phyloP scores from a whole-genome alignment of 352 stramenopile species.

The Saprolegnia parasitica region DNA sequence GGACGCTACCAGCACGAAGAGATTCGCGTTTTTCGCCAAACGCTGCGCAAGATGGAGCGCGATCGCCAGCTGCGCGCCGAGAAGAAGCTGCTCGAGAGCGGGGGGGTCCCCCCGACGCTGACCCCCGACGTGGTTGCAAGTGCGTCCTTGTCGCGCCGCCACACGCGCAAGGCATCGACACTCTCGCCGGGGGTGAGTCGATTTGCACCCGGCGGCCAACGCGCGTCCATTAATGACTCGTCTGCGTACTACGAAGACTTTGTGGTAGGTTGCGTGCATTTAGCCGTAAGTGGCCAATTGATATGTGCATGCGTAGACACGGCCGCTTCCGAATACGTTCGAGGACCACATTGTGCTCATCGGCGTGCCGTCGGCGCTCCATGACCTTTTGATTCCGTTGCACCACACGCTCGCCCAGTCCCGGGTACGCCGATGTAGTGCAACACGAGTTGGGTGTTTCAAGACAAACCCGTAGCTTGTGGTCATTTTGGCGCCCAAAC shows the following conservation, averaged over 20 bases:
- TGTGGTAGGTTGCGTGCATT: conserved; percentile 8
- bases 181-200: conserved; percentile 48
- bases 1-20: conserved; percentile 63
- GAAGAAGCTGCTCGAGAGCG: conserved; percentile 3
- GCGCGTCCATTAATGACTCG: conserved; percentile 46
- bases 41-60: conserved; percentile 52
- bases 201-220: conserved; percentile 35
- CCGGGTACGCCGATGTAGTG: neutral
- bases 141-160: neutral
- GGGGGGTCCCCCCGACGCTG: neutral
- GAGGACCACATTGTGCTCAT: conserved; percentile 21
- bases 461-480: conserved; percentile 9
- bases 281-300: neutral
- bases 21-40: conserved; percentile 73
- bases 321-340: neutral
- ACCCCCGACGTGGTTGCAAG: neutral
- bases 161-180: conserved; percentile 47
- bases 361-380: conserved; percentile 17
- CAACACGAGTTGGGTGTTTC: neutral
- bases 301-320: neutral
- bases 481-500: conserved; percentile 18
- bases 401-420: conserved; percentile 5
- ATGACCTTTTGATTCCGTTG: conserved; percentile 18
- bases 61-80: conserved; percentile 12
- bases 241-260: conserved; percentile 26